phyloP scores from a whole-genome alignment of 768 basidiomycete genomes.

The Boletus edulis region DNA sequence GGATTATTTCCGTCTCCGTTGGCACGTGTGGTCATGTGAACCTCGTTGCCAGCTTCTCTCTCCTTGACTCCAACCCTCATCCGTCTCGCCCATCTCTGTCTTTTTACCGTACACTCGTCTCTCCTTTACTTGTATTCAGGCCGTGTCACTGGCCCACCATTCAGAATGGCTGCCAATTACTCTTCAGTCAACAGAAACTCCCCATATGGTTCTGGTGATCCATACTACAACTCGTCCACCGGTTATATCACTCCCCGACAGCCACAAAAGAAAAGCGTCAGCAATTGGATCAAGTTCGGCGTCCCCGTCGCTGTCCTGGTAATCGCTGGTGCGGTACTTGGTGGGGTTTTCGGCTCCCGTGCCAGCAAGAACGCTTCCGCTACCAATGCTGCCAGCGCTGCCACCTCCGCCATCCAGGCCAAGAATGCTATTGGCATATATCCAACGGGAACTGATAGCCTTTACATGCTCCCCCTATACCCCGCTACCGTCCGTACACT shows the following conservation, averaged over 20 bases:
- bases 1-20: neutral
- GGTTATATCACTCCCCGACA: constrained; percentile 59
- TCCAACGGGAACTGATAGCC: constrained; percentile 75
- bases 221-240: constrained; percentile 67
- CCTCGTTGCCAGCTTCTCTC: constrained; percentile 2
- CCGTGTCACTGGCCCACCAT: constrained; percentile 15
- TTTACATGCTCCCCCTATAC: constrained; percentile 81
- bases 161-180: constrained; percentile 41
- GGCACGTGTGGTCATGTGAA: constrained; percentile 12
- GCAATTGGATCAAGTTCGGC: constrained; percentile 76
- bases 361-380: constrained; percentile 38
- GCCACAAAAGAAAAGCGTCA: constrained; percentile 49
- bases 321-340: constrained; percentile 67
- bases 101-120: constrained; percentile 15
- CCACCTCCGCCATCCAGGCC: constrained; percentile 54
- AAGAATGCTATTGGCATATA: constrained; percentile 65
- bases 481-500: constrained; percentile 74
- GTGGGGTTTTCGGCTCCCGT: constrained; percentile 76
- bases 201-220: constrained; percentile 62
- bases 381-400: constrained; percentile 21
- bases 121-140: constrained; percentile 20
- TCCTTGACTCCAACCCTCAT: neutral
- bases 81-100: constrained; percentile 6
- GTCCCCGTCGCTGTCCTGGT: constrained; percentile 63
- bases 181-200: constrained; percentile 32